Base-by-base conservation (phyloP, 352 stramenopile genomes). In the Halophytophthora batemanensis region DNA sequence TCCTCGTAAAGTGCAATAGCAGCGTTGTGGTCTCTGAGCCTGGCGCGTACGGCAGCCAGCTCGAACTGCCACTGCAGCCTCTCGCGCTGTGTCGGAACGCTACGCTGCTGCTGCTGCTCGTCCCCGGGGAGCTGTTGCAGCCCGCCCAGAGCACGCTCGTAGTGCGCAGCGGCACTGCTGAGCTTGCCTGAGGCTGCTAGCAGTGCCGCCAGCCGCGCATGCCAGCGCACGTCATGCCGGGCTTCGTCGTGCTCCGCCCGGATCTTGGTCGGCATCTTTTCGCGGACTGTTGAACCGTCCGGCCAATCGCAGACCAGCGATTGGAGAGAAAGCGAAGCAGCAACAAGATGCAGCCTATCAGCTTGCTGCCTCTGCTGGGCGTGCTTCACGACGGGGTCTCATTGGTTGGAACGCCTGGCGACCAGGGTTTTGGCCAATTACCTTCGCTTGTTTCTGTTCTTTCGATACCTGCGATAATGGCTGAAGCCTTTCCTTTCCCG, bases 1-100 rank as follows among this genome's bases (percentile, higher is more conserved):
- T 45, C 15, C 14, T 64, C 40, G 22, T 82, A 82, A 19, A 71
- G 33, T 7, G 6, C 15, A 5, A 87, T 65, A 11, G 72, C 79
- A 0, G 69, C 36, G 11, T 25, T 31, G 21, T 49, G 66, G 5
- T 25, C 38, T 8, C 53, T 39, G 4, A 55, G 44, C 33, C 53
- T 64, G 21, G 31, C 25, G 49, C 64, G 40, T 29, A 29, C 47
- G n/a, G 25, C 57, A 13, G 57, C 57, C 37, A 52, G 49, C 22
- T 59, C 58, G 41, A 64, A 71, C 37, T 55, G 50, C 48, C 55
- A 65, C 42, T 63, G 61, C 5, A 61, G 64, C 19, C 29, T 31
- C 39, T 34, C 21, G 18, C 37, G 42, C 29, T 37, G 45, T 11
- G 18, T 22, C 25, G 57, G 34, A 39, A 17, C 13, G 25, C 23